Percentiles rank a stretch among this genome's conserved stretches.
Evolutionary conservation across 441 rosid genomes (phyloP).

Genomic region (Gossypium lobatum): DNA sequence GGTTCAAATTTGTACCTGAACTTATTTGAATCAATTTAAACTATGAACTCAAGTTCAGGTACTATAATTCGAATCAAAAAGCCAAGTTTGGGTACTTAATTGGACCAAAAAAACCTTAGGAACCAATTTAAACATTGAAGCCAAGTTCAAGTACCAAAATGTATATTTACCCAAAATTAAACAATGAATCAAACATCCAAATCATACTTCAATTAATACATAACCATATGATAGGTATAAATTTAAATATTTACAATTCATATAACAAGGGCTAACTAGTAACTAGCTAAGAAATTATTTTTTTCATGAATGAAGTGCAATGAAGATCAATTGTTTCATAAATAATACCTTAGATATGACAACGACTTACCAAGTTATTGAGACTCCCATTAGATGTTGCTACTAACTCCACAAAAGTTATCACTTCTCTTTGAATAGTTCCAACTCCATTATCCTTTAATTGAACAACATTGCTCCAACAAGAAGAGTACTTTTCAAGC

Average conservation of each 20-base stretch:
- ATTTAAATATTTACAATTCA: background rate
- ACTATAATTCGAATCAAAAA: too few species aligned
- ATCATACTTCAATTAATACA: background rate
- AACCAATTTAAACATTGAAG: too few species aligned
- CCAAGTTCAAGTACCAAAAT: background rate
- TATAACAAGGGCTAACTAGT: background rate
- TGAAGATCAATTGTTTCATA: constrained; percentile 10
- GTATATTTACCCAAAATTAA: background rate
- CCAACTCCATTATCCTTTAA: constrained; percentile 24
- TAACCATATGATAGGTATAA: background rate
- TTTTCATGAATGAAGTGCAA: background rate
- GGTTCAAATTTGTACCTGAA: too few species aligned
- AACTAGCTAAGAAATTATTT: constrained; percentile 1
- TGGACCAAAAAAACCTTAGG: too few species aligned
- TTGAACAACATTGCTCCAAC: constrained; percentile 6
- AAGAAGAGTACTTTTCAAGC: constrained; percentile 24
- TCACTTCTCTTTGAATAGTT: constrained; percentile 50
- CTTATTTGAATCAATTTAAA: too few species aligned
- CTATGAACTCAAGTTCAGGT: too few species aligned
- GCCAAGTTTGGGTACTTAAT: too few species aligned
- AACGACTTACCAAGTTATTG: constrained; percentile 57
- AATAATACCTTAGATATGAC: constrained; percentile 3
- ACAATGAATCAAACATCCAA: background rate
- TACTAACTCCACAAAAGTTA: constrained; percentile 60
- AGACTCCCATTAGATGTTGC: constrained; percentile 55